Percentiles rank a stretch among this genome's conserved stretches.
phyloP scores from a whole-genome alignment of 148 eudicot species.

The Vaccinium macrocarpon region DNA sequence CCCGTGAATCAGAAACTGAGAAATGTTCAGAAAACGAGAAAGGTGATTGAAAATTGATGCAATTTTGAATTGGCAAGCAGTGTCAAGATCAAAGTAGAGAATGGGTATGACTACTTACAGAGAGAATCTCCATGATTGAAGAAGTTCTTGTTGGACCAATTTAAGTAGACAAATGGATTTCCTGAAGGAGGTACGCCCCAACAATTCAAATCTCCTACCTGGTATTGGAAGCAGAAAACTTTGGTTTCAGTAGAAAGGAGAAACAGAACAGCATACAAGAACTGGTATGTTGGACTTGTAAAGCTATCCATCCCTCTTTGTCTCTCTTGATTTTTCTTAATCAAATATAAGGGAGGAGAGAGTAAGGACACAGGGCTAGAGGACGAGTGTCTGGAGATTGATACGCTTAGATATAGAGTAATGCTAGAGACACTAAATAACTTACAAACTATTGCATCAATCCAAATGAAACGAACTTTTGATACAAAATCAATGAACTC shows the following conservation, averaged over 20 bases:
- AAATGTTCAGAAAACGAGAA: neutral
- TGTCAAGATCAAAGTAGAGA: neutral
- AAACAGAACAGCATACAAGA: constrained; percentile 29
- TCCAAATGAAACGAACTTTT: too few species aligned
- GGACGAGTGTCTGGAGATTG: neutral
- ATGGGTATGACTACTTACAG: constrained; percentile 44
- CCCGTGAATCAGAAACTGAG: neutral
- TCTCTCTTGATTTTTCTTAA: neutral
- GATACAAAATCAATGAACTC: too few species aligned
- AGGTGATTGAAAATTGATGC: neutral
- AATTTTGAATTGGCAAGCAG: too few species aligned
- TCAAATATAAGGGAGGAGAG: neutral
- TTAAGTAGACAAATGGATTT: constrained; percentile 53
- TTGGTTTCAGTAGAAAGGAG: constrained; percentile 39
- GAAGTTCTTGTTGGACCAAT: constrained; percentile 57
- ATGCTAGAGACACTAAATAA: too few species aligned
- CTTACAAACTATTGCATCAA: too few species aligned
- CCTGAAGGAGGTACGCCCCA: constrained; percentile 74
- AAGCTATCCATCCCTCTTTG: constrained; percentile 25
- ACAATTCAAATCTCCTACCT: constrained; percentile 76
- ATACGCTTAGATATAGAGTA: neutral
- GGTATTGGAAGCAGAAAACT: constrained; percentile 45
- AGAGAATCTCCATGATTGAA: constrained; percentile 73
- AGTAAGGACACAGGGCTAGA: neutral
- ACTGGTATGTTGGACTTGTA: constrained; percentile 13